Evolutionary conservation across 306 rosid species (phyloP).

Genomic region (Prunus armeniaca): DNA sequence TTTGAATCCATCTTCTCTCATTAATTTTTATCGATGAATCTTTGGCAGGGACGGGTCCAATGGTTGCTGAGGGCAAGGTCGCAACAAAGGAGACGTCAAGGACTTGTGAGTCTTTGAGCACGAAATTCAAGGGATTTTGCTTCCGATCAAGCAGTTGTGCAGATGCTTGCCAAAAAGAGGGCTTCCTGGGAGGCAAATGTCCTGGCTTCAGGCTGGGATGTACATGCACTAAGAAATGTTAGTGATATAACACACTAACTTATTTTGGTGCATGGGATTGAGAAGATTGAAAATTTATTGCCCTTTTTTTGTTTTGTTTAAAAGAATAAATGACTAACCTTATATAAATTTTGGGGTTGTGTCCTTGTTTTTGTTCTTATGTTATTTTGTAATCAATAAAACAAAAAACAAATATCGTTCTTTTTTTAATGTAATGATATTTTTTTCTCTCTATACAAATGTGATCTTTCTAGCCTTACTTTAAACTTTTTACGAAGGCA

Average conservation of each 20-base stretch:
- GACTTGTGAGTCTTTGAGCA: neutral
- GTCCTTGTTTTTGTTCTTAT: neutral
- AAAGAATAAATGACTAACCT: neutral
- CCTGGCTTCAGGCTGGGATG: neutral
- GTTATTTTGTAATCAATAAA: neutral
- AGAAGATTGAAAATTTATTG: no score
- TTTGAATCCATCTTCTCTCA: neutral
- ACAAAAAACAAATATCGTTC: neutral
- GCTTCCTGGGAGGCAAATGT: neutral
- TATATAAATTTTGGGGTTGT: neutral
- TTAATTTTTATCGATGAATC: neutral
- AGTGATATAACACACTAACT: neutral
- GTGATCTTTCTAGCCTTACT: no score
- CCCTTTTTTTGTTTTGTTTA: neutral
- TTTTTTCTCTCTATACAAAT: no score
- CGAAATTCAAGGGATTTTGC: neutral
- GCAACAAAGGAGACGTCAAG: neutral
- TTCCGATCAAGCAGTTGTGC: neutral
- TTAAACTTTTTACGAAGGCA: no score
- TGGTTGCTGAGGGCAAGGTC: neutral
- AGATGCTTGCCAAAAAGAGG: neutral
- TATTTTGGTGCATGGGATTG: neutral
- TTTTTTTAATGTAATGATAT: no score
- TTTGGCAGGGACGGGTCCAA: constrained; percentile 1
- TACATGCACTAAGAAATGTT: neutral